Conservation (phyloP, 257 asterid genomes). For the Solanum lignicaule region DNA sequence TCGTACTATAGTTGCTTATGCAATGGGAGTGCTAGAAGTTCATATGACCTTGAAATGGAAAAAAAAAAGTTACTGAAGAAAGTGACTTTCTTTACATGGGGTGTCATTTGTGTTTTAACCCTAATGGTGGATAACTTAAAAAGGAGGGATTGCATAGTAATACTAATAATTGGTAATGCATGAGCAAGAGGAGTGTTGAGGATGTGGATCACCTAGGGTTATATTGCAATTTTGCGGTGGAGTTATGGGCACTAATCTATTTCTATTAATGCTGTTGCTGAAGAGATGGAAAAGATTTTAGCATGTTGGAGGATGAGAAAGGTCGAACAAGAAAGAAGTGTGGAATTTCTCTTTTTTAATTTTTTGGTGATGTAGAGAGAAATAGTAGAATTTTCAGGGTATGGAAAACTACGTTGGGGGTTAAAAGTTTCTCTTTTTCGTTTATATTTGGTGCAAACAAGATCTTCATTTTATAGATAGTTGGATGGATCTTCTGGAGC, state of each 20-base stretch:
- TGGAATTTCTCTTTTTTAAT: not conserved
- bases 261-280: not conserved
- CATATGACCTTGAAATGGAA: not conserved
- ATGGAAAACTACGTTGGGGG: not conserved
- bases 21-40: not conserved
- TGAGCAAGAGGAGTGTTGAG: not conserved
- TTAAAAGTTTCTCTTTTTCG: not conserved
- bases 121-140: not conserved
- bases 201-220: not conserved
- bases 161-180: not conserved
- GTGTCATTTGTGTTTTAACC: not conserved
- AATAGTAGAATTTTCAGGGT: not conserved
- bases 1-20: not conserved
- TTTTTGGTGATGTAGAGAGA: not conserved
- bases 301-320: not conserved
- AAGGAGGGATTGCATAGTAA: not conserved
- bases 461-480: not conserved
- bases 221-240: not conserved
- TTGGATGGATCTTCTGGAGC: not conserved
- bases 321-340: not conserved
- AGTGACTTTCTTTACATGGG: not conserved
- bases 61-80: not conserved
- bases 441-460: not conserved
- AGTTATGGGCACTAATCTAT: not conserved
- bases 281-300: not conserved